These are phyloP conservation scores for Spathaspora jeffriesii DNA, from an alignment of 1,139 yeast species.

Conservation along the genomic window DNA sequence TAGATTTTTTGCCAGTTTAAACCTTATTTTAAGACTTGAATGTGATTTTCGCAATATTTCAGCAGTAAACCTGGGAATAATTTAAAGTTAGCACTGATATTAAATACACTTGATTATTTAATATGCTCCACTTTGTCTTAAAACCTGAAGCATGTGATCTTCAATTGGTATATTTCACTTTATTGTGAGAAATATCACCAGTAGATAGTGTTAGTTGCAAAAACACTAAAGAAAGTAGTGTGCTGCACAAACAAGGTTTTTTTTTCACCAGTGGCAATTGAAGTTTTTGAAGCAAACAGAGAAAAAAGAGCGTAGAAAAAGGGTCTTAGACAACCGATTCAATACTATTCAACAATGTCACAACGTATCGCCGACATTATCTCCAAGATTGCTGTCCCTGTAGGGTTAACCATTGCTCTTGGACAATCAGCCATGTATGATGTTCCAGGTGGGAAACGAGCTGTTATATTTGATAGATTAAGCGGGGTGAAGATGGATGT, in stretches of 20 bases:
- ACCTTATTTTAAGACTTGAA: no score
- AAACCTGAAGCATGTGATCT: background rate
- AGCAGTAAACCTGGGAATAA: background rate
- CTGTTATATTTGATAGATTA: conserved; percentile 91
- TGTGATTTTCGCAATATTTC: background rate
- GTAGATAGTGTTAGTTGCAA: background rate
- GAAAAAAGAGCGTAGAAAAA: background rate
- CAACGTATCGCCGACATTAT: conserved; percentile 39
- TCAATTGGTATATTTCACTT: background rate
- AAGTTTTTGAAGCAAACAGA: background rate
- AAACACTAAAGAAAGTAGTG: background rate
- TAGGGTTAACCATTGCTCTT: conserved; percentile 65
- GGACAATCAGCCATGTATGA: conserved; percentile 83
- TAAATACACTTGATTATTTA: background rate
- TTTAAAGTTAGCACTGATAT: no score
- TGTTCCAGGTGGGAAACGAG: conserved; percentile 95
- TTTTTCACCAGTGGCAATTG: background rate
- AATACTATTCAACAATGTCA: conserved; percentile 25
- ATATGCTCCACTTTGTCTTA: no score
- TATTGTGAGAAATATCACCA: background rate
- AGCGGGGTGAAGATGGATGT: conserved; percentile 86
- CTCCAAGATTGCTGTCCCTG: conserved; percentile 63
- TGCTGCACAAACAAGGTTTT: background rate
- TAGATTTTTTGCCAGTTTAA: background rate
- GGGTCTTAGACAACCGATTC: background rate